These are phyloP conservation scores for Phytophthora litchii DNA, from an alignment of 352 stramenopile genomes.

Conservation along the genomic window DNA sequence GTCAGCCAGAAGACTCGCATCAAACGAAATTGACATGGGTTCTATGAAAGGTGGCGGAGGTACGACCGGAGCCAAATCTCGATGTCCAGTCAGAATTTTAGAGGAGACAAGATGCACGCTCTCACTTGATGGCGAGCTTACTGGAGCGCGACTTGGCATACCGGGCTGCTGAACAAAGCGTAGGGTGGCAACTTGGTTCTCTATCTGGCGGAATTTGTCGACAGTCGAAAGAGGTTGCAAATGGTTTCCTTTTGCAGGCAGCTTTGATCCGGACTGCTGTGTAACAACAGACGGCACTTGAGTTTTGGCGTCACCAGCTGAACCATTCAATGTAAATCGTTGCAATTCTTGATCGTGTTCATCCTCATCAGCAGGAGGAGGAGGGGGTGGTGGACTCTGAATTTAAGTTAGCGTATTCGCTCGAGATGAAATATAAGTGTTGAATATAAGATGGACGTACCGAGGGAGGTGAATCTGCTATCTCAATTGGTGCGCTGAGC, in stretches of 20 bases:
- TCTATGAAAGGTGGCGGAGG: conserved; percentile 13
- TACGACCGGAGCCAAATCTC: background rate
- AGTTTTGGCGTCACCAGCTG: background rate
- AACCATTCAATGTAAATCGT: conserved; percentile 32
- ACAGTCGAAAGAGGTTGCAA: conserved; percentile 7
- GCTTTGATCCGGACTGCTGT: background rate
- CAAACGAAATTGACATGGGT: conserved; percentile 30
- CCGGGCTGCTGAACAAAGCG: conserved; percentile 27
- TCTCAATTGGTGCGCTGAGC: background rate
- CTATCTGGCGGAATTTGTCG: conserved; percentile 45
- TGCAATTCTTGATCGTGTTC: conserved; percentile 39
- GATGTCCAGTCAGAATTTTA: conserved; percentile 2
- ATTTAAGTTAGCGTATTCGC: conserved; percentile 9
- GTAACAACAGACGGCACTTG: background rate
- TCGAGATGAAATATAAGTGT: too few species aligned
- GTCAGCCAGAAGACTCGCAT: conserved; percentile 33
- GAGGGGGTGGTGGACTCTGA: conserved; percentile 56
- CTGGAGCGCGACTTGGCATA: conserved; percentile 9
- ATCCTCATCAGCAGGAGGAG: conserved; percentile 55
- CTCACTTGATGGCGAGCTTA: conserved; percentile 11
- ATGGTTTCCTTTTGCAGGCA: background rate
- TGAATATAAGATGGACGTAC: conserved; percentile 14
- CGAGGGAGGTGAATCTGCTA: conserved; percentile 20
- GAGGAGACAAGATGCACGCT: conserved; percentile 23
- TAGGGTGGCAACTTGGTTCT: conserved; percentile 40